phyloP scores from a whole-genome alignment of 169 alveolate genomes.

The Plasmodium inui region DNA sequence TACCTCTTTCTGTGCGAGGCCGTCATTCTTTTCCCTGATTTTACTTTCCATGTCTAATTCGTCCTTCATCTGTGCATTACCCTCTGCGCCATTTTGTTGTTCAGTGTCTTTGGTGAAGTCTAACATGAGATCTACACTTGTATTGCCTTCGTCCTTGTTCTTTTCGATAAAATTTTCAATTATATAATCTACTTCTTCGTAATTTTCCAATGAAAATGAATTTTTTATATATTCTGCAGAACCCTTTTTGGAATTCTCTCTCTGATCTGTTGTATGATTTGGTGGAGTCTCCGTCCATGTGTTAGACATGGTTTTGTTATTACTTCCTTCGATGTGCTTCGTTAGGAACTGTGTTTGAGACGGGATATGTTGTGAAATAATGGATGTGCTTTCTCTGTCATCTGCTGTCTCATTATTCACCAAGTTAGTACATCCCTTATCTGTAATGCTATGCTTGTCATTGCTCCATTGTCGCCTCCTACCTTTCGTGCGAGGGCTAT shows the following conservation, averaged over 20 bases:
- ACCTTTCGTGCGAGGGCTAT: neutral
- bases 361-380: neutral
- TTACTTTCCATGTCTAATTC: neutral
- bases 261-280: neutral
- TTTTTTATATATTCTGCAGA: neutral
- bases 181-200: constrained; percentile 49
- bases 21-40: neutral
- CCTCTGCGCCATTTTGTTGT: neutral
- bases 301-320: neutral
- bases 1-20: neutral
- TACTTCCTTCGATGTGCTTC: neutral
- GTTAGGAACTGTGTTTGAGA: neutral
- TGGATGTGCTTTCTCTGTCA: neutral
- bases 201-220: neutral
- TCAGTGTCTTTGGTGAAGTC: neutral
- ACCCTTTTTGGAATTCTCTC: neutral
- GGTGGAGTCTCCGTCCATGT: neutral
- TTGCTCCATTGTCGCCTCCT: neutral
- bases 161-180: constrained; percentile 56
- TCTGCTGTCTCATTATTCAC: neutral
- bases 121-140: neutral
- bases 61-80: neutral
- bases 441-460: neutral
- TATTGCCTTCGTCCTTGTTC: neutral
- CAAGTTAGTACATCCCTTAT: neutral